Conservation (phyloP, 78 protist species). For the Cavenderia fasciculata region DNA sequence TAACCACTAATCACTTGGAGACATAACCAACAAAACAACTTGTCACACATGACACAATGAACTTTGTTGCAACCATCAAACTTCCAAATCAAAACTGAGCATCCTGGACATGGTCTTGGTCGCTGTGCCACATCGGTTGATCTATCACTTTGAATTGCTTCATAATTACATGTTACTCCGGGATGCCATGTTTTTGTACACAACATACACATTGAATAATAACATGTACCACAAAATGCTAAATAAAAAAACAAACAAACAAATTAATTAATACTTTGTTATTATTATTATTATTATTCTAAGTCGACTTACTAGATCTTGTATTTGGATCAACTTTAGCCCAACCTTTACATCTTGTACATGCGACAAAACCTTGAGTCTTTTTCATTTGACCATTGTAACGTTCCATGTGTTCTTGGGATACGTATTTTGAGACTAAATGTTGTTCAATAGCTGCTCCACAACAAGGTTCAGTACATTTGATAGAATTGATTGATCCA, state of each 20-base stretch:
- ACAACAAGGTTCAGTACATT: constrained; percentile 3
- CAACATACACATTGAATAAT: constrained; percentile 1
- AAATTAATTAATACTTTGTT: not conserved
- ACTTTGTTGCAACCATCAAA: constrained; percentile 38
- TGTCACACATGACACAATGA: not conserved
- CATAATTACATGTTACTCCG: not conserved
- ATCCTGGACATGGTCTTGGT: constrained; percentile 11
- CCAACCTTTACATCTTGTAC: constrained; percentile 10
- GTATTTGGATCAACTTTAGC: constrained; percentile 8
- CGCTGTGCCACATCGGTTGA: not conserved
- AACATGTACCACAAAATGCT: constrained; percentile 23
- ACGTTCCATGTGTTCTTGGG: not conserved
- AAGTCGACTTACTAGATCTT: constrained; percentile 15
- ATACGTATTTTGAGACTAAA: not conserved
- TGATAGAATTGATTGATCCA: not conserved
- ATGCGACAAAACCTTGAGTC: not conserved
- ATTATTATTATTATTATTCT: not conserved
- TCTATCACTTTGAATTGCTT: not conserved
- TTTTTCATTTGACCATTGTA: not conserved
- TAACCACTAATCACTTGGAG: not conserved
- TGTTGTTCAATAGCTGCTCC: not conserved
- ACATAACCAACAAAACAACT: constrained; percentile 14
- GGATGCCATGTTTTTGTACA: constrained; percentile 26
- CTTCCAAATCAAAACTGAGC: not conserved
- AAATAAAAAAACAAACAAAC: not conserved